phyloP scores from a whole-genome alignment of 345 rosid genomes.

The Eucalyptus polybractea region DNA sequence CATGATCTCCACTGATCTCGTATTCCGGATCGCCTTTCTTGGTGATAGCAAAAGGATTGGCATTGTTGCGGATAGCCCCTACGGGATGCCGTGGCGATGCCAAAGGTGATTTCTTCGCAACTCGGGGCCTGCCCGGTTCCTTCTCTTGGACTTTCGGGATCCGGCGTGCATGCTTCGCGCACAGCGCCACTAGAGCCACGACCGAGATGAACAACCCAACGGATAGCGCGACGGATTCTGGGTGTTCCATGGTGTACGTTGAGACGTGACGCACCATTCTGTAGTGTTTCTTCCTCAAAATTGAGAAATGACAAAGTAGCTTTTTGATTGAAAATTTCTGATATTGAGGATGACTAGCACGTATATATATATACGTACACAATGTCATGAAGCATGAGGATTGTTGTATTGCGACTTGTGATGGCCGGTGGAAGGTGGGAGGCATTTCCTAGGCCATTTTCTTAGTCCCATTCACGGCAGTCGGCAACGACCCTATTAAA shows the following conservation, averaged over 20 bases:
- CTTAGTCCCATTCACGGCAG: not conserved
- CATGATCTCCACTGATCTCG: not conserved
- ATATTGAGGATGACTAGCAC: not conserved
- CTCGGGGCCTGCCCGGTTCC: not conserved
- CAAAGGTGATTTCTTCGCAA: not conserved
- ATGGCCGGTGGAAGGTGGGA: not conserved
- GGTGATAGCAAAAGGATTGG: not conserved
- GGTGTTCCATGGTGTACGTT: not conserved
- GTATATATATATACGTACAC: not conserved
- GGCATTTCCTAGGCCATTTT: not conserved
- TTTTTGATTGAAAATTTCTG: not conserved
- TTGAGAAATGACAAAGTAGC: not conserved
- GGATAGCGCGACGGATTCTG: not conserved
- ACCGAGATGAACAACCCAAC: constrained; percentile 3
- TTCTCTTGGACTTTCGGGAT: not conserved
- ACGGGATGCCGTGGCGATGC: not conserved
- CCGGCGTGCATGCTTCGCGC: constrained; percentile 2
- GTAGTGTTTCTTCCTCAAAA: not conserved
- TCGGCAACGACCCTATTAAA: not conserved
- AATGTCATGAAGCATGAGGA: not conserved
- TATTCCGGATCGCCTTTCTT: not conserved
- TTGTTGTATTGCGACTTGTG: not conserved
- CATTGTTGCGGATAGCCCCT: not conserved
- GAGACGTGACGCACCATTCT: not conserved
- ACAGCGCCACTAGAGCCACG: constrained; percentile 2